Evolutionary conservation across 164 flowering plant genomes (phyloP).

Genomic region (Aristolochia fimbriata): DNA sequence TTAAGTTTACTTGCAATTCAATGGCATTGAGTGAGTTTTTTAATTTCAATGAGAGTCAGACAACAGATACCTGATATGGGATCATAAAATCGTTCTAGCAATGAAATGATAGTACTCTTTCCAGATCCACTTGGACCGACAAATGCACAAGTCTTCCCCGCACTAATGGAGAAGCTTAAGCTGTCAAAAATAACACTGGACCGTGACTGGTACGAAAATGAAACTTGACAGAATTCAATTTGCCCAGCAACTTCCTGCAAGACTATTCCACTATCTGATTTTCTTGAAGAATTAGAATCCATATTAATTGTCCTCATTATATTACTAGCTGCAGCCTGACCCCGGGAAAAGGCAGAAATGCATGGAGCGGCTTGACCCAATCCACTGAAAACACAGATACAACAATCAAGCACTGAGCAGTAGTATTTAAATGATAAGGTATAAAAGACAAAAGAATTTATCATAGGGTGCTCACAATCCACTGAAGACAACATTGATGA

Average conservation of each 20-base stretch:
- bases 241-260: conserved; percentile 33
- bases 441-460: no score
- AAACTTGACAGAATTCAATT: conserved; percentile 51
- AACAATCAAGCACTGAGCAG: no score
- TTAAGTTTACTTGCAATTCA: not conserved
- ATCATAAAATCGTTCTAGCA: conserved; percentile 63
- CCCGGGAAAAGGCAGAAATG: conserved; percentile 61
- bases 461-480: conserved; percentile 55
- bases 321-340: conserved; percentile 48
- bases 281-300: conserved; percentile 19
- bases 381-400: conserved; percentile 36
- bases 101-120: conserved; percentile 64
- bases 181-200: conserved; percentile 37
- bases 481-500: conserved; percentile 62
- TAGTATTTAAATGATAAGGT: no score
- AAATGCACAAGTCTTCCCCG: conserved; percentile 57
- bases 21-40: not conserved
- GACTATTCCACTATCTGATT: conserved; percentile 27
- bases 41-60: not conserved
- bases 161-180: conserved; percentile 38
- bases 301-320: conserved; percentile 43
- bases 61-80: conserved; percentile 53
- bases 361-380: conserved; percentile 80
- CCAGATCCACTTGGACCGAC: conserved; percentile 87
- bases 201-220: conserved; percentile 58